Conservation (phyloP, 176 grass and related monocot species). For the Avena eriantha region DNA sequence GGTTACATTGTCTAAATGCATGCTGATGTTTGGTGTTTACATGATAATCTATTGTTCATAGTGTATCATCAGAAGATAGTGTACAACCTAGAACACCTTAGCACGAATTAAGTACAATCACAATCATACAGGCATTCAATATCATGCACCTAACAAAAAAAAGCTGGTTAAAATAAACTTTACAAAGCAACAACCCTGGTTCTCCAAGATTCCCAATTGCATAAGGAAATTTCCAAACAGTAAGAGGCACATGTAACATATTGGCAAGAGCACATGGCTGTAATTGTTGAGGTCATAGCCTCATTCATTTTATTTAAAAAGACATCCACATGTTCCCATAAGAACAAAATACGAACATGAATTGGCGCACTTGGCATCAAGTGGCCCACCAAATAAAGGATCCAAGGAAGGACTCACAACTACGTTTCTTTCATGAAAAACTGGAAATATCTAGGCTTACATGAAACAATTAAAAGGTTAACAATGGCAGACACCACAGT, state of each 20-base stretch:
- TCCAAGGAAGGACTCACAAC: not conserved
- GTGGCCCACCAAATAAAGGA: not conserved
- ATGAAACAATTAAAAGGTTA: constrained; percentile 19
- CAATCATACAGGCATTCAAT: constrained; percentile 14
- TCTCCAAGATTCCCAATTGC: not conserved
- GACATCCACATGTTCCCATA: not conserved
- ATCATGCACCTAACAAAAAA: constrained; percentile 34
- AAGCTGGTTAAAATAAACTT: not conserved
- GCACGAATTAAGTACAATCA: constrained; percentile 3
- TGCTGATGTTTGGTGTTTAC: not conserved
- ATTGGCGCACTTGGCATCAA: not conserved
- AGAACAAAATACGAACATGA: constrained; percentile 12
- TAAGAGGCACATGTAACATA: not conserved
- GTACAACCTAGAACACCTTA: not conserved
- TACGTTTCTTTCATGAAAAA: constrained; percentile 5
- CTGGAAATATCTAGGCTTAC: not conserved
- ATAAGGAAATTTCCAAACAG: not conserved
- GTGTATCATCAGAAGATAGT: not conserved
- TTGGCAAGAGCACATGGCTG: not conserved
- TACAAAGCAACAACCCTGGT: not conserved
- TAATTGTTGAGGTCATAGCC: not conserved
- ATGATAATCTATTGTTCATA: not conserved
- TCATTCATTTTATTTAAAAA: not conserved
- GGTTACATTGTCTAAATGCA: not conserved
- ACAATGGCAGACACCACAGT: not conserved